Evolutionary conservation across 345 rosid species (phyloP), one percentile per base, ranked within the genome.

Genomic region (Eucalyptus virginea): DNA sequence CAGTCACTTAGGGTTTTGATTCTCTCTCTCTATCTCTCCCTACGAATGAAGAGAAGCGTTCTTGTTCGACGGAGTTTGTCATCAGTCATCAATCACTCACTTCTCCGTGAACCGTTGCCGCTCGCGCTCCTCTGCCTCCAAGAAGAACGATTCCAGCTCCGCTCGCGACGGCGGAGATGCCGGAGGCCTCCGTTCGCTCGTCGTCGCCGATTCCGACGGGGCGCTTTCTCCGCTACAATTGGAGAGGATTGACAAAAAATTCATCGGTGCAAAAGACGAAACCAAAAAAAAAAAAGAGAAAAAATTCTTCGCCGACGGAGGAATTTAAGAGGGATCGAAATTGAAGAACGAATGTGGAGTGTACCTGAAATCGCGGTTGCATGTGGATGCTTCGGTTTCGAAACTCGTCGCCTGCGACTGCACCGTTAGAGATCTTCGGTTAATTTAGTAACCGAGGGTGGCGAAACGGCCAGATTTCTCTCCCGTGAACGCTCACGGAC

Each of bases 131-230:
- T 94, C 97, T 4, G 95, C 94, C 18, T 44, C 94, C n/a, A 88
- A 34, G 89, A 95, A 94, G 90, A 95, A 93, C 88, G 93, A 93
- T 18, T 95, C 94, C 93, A 95, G 92, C 94, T 94, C 96, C 32
- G 45, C 91, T 89, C 87, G 87, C 26, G 92, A 60, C 67, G 94
- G 95, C 58, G 44, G 86, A 88, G 58, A 87, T 89, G 69, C 60
- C 44, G 88, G 30, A 56, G 62, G 62, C 1, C 62, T 56, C 62
- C 62, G 62, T 56, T 56, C 62, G 62, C 58, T 88, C 54, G 86
- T 42, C 23, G 87, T 45, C 30, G 17, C 48, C 72, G 86, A 44
- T 44, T 89, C 45, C 86, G 60, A 87, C 21, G 94, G 92, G 49
- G 93, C 58, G 40, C 90, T 51, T 50, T 93, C 93, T 88, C 90